Conservation (phyloP, 768 basidiomycete species). For the Favolaschia claudopus region DNA sequence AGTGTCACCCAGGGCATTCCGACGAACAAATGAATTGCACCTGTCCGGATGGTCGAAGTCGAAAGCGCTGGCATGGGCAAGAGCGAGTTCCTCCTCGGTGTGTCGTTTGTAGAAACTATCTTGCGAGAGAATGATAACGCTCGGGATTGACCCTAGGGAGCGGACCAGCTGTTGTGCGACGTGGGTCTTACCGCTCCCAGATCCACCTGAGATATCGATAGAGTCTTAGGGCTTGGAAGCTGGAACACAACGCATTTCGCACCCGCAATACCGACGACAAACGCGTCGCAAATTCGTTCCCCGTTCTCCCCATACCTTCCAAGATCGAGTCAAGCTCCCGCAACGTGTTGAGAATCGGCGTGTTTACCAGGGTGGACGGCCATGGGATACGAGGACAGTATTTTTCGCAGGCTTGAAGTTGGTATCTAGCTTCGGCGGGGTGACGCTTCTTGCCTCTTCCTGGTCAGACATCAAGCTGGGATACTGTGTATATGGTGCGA, state of each 20-base stretch:
- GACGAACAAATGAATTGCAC: neutral
- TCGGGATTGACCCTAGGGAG: slow-evolving; percentile 82
- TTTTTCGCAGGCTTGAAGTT: slow-evolving; percentile 65
- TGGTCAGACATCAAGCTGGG: too few relatives aligned
- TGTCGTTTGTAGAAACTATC: slow-evolving; percentile 92
- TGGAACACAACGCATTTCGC: slow-evolving; percentile 27
- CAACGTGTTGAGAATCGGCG: slow-evolving; percentile 8
- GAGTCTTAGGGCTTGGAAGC: neutral
- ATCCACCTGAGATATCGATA: slow-evolving; percentile 65
- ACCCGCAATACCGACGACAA: slow-evolving; percentile 88
- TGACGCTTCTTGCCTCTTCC: too few relatives aligned
- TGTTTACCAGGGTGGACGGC: slow-evolving; percentile 81
- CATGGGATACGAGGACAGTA: slow-evolving; percentile 82
- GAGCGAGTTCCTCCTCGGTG: slow-evolving; percentile 75
- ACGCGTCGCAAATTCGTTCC: slow-evolving; percentile 71
- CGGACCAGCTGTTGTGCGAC: slow-evolving; percentile 85
- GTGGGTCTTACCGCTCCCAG: slow-evolving; percentile 92
- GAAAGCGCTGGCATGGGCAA: slow-evolving; percentile 82
- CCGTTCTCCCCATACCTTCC: slow-evolving; percentile 84
- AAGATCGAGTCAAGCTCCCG: slow-evolving; percentile 10
- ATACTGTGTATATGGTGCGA: too few relatives aligned
- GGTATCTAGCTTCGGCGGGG: slow-evolving; percentile 31
- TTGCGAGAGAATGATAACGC: slow-evolving; percentile 91
- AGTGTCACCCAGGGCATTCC: neutral
- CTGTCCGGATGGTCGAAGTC: slow-evolving; percentile 92